A percentile compares a stretch with the other conserved stretches of the same genome.
Conservation (phyloP, 192 early-diverging fungal genomes). For the Rhizoclosmatium globosum region DNA sequence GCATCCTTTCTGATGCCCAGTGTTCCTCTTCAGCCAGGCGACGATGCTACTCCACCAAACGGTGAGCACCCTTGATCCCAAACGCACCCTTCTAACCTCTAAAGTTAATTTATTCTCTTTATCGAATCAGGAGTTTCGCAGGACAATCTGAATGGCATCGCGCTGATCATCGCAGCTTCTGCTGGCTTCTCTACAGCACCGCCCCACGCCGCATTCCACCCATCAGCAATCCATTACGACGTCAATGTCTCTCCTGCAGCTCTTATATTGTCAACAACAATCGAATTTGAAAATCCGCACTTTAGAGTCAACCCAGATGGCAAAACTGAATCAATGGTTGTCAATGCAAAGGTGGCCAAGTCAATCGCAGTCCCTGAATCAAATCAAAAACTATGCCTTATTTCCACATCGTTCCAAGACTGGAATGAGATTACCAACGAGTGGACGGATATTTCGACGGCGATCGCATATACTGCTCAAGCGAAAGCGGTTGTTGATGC, state of each 20-base stretch:
- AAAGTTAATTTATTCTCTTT: background rate
- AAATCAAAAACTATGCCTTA: background rate
- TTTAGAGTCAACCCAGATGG: background rate
- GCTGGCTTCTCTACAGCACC: constrained; percentile 21
- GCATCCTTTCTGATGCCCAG: background rate
- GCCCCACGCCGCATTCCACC: constrained; percentile 4
- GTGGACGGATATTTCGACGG: constrained; percentile 22
- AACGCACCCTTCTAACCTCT: background rate
- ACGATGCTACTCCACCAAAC: constrained; percentile 22
- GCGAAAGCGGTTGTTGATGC: constrained; percentile 23
- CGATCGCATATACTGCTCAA: constrained; percentile 17
- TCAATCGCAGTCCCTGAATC: background rate
- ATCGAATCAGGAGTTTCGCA: constrained; percentile 12
- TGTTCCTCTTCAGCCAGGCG: background rate
- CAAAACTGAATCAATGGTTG: constrained; percentile 11
- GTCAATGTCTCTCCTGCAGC: constrained; percentile 9
- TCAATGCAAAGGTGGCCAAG: constrained; percentile 27
- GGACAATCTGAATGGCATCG: constrained; percentile 25
- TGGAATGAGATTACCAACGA: constrained; percentile 5
- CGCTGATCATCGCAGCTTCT: constrained; percentile 1
- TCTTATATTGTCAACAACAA: background rate
- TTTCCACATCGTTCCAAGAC: constrained; percentile 23
- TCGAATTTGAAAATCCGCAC: constrained; percentile 26
- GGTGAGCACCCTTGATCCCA: background rate
- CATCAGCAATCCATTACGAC: constrained; percentile 13